These are phyloP conservation scores for Aureobasidium pullulans DNA, from an alignment of 2,329 filamentous ascomycete genomes.

Conservation along the genomic window DNA sequence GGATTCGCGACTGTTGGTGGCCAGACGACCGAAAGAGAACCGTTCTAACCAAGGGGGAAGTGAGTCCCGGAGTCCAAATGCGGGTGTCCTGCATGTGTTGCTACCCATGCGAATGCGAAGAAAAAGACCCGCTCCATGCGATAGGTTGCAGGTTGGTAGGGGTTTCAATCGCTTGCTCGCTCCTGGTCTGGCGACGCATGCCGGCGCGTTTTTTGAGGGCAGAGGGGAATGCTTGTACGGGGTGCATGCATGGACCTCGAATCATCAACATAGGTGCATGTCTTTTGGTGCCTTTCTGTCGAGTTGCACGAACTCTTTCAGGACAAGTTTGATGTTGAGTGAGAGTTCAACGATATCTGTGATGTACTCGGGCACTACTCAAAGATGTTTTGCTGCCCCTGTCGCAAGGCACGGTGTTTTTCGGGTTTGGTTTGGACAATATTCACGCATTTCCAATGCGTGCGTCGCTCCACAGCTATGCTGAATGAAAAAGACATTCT, in stretches of 20 bases:
- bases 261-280: neutral
- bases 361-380: too few relatives aligned
- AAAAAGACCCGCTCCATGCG: neutral
- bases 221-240: neutral
- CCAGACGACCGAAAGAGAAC: neutral
- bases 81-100: too few relatives aligned
- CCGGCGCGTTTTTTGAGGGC: neutral
- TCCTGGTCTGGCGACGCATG: neutral
- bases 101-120: neutral
- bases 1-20: neutral
- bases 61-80: too few relatives aligned
- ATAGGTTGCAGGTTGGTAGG: too few relatives aligned
- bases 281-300: neutral
- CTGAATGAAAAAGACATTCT: too few relatives aligned
- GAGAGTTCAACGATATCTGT: neutral
- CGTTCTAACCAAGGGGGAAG: neutral
- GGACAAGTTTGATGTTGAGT: neutral
- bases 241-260: neutral
- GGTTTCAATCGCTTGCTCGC: neutral
- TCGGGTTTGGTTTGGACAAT: too few relatives aligned
- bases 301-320: neutral
- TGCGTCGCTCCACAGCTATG: too few relatives aligned
- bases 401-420: too few relatives aligned
- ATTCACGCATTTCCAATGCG: too few relatives aligned
- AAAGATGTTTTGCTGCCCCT: too few relatives aligned